Base-by-base conservation (phyloP, 306 rosid genomes). In the Phaseolus lunatus region DNA sequence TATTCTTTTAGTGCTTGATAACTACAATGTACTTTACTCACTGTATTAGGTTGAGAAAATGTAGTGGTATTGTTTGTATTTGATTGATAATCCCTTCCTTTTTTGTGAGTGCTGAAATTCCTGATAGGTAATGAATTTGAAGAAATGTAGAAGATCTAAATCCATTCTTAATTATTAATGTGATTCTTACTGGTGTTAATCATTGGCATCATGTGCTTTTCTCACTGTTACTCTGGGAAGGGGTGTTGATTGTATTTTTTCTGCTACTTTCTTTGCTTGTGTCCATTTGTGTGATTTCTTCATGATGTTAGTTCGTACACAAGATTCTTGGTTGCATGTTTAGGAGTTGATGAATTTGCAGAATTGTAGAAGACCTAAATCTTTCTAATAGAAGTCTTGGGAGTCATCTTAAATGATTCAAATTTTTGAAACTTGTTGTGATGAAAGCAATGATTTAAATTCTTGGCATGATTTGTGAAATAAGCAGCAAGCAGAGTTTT, bases 261-360 rank as follows among this genome's bases (percentile, higher is more conserved):
- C 19, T 48, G 53, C 53, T 16, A 48, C 53, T 48, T 48, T 48
- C 53, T 50, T 18, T 50, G 24, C 6, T 20, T 15, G 57, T 18
- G n/a, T 53, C 4, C 16, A 23, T 44, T 61, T 64, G 12, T 61
- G 45, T 39, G 44, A 39, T 41, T 41, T 41, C 45, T 41, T 41
- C 45, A 0, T 9, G 45, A 41, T 41, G 45, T 41, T 41, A 14
- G 45, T 3, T 41, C 14, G 45, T 41, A 9, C 45, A 10, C 45
- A 37, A 37, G 43, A 37, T 37, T 41, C 14, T 41, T 41, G 45
- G 45, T 10, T 41, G 45, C 2, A 11, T 41, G 45, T 3, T 41
- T 41, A 41, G 54, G 39, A 35, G 47, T 64, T 49, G 22, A 52
- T 10, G 58, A 27, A 29, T 50, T 76, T 62, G 39, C 76, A 41